Percentiles rank a stretch among this genome's conserved stretches.
Conservation (phyloP, 371 early-diverging fungal genomes). For the Mortierella sp. region DNA sequence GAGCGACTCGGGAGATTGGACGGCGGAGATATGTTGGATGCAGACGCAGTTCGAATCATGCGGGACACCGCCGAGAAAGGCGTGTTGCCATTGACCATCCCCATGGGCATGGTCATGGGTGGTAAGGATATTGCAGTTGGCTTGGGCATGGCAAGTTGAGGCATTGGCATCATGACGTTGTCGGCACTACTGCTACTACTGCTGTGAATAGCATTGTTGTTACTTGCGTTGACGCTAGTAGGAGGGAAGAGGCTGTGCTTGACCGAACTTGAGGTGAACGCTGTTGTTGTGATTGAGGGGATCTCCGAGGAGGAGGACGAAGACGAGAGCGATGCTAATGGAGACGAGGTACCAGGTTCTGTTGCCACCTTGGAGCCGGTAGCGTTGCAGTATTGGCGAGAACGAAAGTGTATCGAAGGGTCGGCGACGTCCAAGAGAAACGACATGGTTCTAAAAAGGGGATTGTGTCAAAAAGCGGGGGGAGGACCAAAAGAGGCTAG, state of each 20-base stretch:
- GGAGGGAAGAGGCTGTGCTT: constrained; percentile 1
- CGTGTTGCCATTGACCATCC: background rate
- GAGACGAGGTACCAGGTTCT: background rate
- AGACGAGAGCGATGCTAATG: background rate
- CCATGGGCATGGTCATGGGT: background rate
- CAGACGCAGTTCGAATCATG: constrained; percentile 43
- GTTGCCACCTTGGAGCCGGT: constrained; percentile 10
- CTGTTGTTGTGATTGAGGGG: background rate
- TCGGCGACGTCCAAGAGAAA: constrained; percentile 50
- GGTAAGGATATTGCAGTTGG: background rate
- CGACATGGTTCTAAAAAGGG: constrained; percentile 25
- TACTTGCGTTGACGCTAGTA: too few species aligned
- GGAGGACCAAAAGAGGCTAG: too few species aligned
- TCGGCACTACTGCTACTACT: too few species aligned
- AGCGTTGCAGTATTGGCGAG: constrained; percentile 20
- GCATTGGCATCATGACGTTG: background rate
- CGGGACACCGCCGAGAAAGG: constrained; percentile 49
- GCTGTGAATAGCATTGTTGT: too few species aligned
- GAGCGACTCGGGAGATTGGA: background rate
- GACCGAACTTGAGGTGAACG: background rate
- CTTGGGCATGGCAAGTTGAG: background rate
- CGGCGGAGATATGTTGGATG: constrained; percentile 1
- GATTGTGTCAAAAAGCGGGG: background rate
- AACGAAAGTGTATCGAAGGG: constrained; percentile 51
- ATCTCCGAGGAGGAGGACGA: background rate